Evolutionary conservation across 2,329 filamentous ascomycete genomes (phyloP).

Genomic region (Akanthomyces muscarius): DNA sequence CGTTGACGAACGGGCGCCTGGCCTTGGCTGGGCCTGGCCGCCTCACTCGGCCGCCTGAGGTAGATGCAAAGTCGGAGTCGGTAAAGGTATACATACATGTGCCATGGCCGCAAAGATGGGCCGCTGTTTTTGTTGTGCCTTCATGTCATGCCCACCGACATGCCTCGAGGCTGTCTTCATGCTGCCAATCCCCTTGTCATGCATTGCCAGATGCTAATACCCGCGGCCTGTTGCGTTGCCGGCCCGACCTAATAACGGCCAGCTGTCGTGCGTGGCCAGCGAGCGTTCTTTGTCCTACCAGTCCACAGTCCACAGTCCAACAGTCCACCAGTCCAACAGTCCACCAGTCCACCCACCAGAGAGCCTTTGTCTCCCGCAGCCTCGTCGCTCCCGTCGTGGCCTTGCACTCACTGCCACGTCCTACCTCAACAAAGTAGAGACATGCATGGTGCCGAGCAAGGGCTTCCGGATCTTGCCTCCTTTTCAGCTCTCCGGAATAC

Average conservation of each 20-base stretch:
- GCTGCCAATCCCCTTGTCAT: not conserved
- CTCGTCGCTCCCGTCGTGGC: not conserved
- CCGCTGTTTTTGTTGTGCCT: not conserved
- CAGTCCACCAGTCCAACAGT: too few species aligned
- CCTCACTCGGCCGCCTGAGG: not conserved
- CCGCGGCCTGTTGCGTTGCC: not conserved
- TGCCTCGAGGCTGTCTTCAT: not conserved
- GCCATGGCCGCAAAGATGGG: not conserved
- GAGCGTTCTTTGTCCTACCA: not conserved
- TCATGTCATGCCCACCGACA: not conserved
- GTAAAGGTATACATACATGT: not conserved
- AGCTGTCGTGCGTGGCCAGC: not conserved
- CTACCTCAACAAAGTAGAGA: not conserved
- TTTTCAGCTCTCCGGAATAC: not conserved
- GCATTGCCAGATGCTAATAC: not conserved
- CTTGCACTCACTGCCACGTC: not conserved
- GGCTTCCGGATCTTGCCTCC: not conserved
- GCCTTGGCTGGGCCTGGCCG: not conserved
- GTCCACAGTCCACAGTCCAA: too few species aligned
- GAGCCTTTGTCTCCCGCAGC: not conserved
- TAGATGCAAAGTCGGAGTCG: not conserved
- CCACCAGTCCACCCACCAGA: not conserved
- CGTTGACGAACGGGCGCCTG: not conserved
- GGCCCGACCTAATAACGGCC: not conserved
- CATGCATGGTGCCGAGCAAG: not conserved